Conservation (phyloP, 306 rosid species). For the Acmispon strigosus region DNA sequence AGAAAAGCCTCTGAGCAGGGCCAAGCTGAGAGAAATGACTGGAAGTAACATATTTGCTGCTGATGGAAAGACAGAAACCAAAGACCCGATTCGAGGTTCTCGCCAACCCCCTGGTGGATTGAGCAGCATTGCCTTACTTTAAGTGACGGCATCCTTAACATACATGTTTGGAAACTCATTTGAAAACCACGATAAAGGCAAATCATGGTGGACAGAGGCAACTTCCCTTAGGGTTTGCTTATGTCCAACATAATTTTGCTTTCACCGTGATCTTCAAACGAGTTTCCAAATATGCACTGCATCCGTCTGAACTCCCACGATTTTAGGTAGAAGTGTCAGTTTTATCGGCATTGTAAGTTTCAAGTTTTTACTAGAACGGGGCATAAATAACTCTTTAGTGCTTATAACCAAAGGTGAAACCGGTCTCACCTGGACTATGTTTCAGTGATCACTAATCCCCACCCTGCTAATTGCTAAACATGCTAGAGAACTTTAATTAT, state of each 20-base stretch:
- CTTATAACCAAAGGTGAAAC: background rate
- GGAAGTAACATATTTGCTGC: slow-evolving; percentile 91
- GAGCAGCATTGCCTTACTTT: slow-evolving; percentile 85
- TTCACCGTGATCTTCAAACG: too few relatives aligned
- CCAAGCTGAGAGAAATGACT: slow-evolving; percentile 86
- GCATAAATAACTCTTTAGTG: background rate
- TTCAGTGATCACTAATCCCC: background rate
- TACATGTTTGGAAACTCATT: too few relatives aligned
- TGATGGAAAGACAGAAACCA: slow-evolving; percentile 64
- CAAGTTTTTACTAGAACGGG: background rate
- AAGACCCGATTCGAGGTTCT: slow-evolving; percentile 70
- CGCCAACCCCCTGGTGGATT: slow-evolving; percentile 94
- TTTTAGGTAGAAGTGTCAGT: slow-evolving; percentile 8
- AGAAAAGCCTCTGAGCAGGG: slow-evolving; percentile 75
- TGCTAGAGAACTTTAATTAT: background rate
- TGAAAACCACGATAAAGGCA: too few relatives aligned
- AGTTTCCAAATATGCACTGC: too few relatives aligned
- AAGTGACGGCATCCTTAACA: slow-evolving; percentile 27
- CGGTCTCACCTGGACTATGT: background rate
- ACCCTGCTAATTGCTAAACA: background rate
- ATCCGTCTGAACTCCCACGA: slow-evolving; percentile 13
- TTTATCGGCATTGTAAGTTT: slow-evolving; percentile 8
- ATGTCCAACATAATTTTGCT: too few relatives aligned
- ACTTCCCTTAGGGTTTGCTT: too few relatives aligned
- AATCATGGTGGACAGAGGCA: too few relatives aligned